These are phyloP conservation scores for Phytophthora sojae DNA, from an alignment of 352 stramenopile species.

Conservation along the genomic window DNA sequence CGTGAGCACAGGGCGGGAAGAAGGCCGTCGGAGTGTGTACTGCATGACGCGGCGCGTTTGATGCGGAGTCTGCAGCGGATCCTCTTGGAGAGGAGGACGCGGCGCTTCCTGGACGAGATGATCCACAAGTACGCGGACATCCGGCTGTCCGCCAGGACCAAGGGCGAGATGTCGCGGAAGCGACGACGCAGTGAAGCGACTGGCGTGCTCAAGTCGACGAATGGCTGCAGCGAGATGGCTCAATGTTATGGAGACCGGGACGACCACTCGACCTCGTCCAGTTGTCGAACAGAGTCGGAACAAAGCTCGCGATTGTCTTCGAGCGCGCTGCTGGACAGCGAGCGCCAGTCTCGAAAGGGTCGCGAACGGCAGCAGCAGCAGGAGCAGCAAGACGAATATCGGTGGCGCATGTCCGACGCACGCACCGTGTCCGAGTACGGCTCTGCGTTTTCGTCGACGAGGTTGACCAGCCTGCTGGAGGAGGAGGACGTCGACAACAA, in stretches of 20 bases:
- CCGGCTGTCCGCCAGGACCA: conserved; percentile 22
- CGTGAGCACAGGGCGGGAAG: conserved; percentile 4
- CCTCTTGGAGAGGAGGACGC: conserved; percentile 42
- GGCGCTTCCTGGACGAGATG: conserved; percentile 42
- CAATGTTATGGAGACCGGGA: conserved; percentile 7
- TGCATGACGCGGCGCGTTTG: conserved; percentile 26
- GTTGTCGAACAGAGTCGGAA: conserved; percentile 37
- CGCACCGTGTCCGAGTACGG: conserved; percentile 25
- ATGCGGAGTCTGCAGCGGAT: conserved; percentile 43
- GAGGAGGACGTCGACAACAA: conserved; percentile 12
- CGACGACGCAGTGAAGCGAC: conserved; percentile 20
- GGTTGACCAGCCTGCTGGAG: conserved; percentile 17
- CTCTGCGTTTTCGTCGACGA: conserved; percentile 27
- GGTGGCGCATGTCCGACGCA: conserved; percentile 28
- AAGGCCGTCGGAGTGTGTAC: conserved; percentile 27
- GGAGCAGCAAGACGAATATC: conserved; percentile 23
- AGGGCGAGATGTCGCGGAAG: conserved; percentile 28
- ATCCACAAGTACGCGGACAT: conserved; percentile 45
- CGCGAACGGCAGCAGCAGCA: conserved; percentile 12
- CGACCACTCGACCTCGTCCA: conserved; percentile 31
- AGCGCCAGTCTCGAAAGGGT: conserved; percentile 19
- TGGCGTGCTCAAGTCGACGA: conserved; percentile 18
- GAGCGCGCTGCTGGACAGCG: conserved; percentile 20
- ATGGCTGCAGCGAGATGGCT: not conserved
- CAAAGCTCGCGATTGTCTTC: conserved; percentile 22